Base-by-base conservation (phyloP, 1,139 yeast genomes). In the Hansenula sp. region DNA sequence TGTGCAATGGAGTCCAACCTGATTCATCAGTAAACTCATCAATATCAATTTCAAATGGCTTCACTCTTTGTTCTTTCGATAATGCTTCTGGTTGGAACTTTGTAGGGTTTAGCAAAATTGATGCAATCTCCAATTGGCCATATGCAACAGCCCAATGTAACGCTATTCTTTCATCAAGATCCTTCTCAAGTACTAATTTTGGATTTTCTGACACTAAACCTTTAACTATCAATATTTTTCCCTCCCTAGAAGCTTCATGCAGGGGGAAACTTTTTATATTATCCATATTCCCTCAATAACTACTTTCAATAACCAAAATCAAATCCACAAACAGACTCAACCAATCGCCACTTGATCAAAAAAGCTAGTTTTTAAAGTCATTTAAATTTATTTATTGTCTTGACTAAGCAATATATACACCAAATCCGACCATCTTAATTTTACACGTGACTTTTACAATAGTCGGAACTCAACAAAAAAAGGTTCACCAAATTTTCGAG, bases 1-100 rank as follows among this genome's bases (percentile, higher is more conserved):
- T 81, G 61, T 90, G 97, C 24, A 88, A 57, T 1, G 95, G 88
- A 0, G 94, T 82, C 96, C 96, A 89, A 0, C 95, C 95, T 9
- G 89, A 71, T 14, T 73, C 80, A 59, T 90, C 97, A 1, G 63
- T 63, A 52, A 70, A 59, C 4, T 82, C 85, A 57, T 88, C 92
- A 13, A 87, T 59, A 49, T 87, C 94, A 26, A 75, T 55, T 16
- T 65, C 66, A 20, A 59, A 38, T n/a, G 35, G 34, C 24, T 51
- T 51, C 47, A 56, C 46, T 17, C 27, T 21, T 19, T 37, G 39
- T 4, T 41, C 43, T 2, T 34, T 33, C 5, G 32, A 37, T 6
- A 36, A 32, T 13, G 34, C 9, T 13, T 22, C 17, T 3, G 34
- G 19, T 25, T 44, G 28, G 21, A 47, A 45, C 18, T 51, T 45